phyloP scores from a whole-genome alignment of 192 early-diverging fungal species.

The Coemansia sp. region DNA sequence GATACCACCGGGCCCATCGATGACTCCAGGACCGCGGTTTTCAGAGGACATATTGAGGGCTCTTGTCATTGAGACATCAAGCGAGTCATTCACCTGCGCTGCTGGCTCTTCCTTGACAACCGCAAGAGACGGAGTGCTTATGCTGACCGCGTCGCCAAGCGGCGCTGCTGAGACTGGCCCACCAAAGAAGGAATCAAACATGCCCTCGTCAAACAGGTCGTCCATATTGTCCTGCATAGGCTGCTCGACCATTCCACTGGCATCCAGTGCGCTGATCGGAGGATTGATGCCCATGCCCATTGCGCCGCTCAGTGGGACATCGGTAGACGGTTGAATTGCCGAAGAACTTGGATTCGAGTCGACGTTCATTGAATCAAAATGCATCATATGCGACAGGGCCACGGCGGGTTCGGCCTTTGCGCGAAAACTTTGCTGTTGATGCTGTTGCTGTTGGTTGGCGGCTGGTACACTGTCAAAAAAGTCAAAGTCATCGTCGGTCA shows the following conservation, averaged over 20 bases:
- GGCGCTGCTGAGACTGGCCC: conserved; percentile 20
- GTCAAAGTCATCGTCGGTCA: conserved; percentile 57
- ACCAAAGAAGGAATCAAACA: conserved; percentile 52
- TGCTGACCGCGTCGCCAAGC: not conserved
- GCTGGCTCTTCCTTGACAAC: not conserved
- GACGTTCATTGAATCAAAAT: not conserved
- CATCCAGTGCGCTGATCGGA: not conserved
- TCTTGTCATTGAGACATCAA: not conserved
- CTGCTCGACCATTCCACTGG: not conserved
- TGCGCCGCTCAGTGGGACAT: not conserved
- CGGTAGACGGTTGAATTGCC: not conserved
- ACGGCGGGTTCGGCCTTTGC: not conserved
- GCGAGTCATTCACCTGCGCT: not conserved
- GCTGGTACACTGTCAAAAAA: conserved; percentile 52
- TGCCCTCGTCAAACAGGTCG: conserved; percentile 47
- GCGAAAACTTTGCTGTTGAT: conserved; percentile 24
- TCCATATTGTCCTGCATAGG: conserved; percentile 29
- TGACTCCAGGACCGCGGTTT: not conserved
- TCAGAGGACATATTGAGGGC: not conserved
- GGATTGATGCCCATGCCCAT: conserved; percentile 4
- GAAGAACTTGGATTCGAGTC: not conserved
- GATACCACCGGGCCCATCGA: not conserved
- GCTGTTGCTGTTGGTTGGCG: conserved; percentile 15
- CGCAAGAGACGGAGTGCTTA: not conserved
- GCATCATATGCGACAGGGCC: not conserved